phyloP scores from a whole-genome alignment of 345 rosid species.

The Cochlearia excelsa region DNA sequence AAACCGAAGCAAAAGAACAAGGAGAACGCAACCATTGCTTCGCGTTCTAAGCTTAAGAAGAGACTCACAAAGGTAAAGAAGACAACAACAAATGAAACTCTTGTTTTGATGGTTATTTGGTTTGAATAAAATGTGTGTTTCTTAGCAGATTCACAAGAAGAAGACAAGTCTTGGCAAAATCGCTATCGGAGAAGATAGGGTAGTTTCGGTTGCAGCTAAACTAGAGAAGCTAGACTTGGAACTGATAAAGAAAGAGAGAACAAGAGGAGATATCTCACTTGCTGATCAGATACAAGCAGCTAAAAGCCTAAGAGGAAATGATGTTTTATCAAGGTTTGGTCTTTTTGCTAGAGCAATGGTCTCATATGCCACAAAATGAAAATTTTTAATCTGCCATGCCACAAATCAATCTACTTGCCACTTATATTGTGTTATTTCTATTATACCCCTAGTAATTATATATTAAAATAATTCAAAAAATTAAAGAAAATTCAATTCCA shows the following conservation, averaged over 20 bases:
- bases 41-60: constrained; percentile 44
- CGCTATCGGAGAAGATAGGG: constrained; percentile 31
- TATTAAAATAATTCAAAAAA: too few species aligned
- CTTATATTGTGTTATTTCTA: too few species aligned
- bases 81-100: background rate
- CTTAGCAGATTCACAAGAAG: constrained; percentile 58
- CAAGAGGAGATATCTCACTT: constrained; percentile 51
- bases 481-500: too few species aligned
- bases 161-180: constrained; percentile 40
- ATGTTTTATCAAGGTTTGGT: constrained; percentile 19
- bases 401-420: too few species aligned
- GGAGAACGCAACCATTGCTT: constrained; percentile 30
- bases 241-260: constrained; percentile 51
- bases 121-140: constrained; percentile 3
- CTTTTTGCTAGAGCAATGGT: constrained; percentile 25
- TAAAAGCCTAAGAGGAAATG: constrained; percentile 46
- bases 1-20: constrained; percentile 32
- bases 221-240: constrained; percentile 65
- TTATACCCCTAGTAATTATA: too few species aligned
- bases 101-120: background rate
- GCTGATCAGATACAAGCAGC: constrained; percentile 86
- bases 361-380: too few species aligned
- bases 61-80: constrained; percentile 58
- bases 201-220: constrained; percentile 36
- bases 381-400: too few species aligned